These are phyloP conservation scores for Antitrichia curtipendula DNA, from an alignment of 225 moss, liverwort and hornwort species.

Conservation along the genomic window DNA sequence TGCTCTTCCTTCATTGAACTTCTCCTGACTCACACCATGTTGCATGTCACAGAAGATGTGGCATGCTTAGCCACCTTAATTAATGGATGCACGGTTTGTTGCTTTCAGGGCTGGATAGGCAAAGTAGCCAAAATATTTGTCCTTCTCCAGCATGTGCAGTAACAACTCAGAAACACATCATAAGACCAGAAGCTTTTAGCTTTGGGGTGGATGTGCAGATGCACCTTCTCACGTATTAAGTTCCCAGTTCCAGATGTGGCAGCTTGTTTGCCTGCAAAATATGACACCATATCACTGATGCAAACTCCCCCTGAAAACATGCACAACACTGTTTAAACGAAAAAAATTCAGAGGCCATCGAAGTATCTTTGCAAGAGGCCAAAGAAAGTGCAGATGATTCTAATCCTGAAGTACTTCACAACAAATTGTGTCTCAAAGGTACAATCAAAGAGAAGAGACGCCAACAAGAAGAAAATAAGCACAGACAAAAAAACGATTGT, in stretches of 20 bases:
- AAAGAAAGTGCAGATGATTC: neutral
- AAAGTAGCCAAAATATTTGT: neutral
- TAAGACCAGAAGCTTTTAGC: neutral
- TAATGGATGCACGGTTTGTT: neutral
- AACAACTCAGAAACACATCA: neutral
- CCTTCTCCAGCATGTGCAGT: neutral
- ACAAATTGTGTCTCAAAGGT: neutral
- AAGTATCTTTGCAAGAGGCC: neutral
- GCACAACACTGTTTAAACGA: neutral
- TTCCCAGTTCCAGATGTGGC: constrained; percentile 48
- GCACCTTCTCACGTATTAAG: constrained; percentile 60
- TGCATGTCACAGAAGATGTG: constrained; percentile 6
- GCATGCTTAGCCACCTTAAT: neutral
- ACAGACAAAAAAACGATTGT: neutral
- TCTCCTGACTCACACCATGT: constrained; percentile 49
- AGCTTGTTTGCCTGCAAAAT: constrained; percentile 70
- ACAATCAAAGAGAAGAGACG: neutral
- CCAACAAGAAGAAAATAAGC: neutral
- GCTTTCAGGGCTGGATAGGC: neutral
- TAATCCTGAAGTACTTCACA: neutral
- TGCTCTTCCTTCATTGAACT: too few relatives aligned
- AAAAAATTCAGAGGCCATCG: neutral
- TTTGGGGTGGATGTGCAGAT: neutral
- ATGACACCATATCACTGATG: constrained; percentile 83
- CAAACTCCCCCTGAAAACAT: constrained; percentile 68